Evolutionary conservation across 192 early-diverging fungal species (phyloP).

Genomic region (Umbelopsis isabellina): DNA sequence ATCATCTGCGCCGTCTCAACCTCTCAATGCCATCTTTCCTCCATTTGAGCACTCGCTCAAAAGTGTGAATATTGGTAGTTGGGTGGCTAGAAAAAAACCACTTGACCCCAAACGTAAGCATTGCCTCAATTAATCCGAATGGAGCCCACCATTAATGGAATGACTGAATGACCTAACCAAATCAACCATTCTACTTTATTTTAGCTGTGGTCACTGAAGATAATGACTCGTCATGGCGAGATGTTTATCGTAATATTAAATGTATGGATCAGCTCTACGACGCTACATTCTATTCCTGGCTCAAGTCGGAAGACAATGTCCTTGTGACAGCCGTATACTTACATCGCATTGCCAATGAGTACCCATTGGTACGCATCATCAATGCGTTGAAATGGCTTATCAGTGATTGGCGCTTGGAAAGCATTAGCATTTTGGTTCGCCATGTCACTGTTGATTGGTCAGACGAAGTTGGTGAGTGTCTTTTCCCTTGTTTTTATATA

Average conservation of each 20-base stretch:
- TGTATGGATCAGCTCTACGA: constrained; percentile 80
- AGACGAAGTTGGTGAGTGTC: constrained; percentile 46
- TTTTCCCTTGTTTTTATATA: background rate
- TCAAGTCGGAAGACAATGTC: constrained; percentile 76
- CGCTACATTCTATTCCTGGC: constrained; percentile 76
- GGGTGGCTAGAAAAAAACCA: constrained; percentile 16
- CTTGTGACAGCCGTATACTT: constrained; percentile 69
- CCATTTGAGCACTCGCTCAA: constrained; percentile 18
- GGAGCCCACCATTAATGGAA: background rate
- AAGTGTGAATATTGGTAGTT: constrained; percentile 15
- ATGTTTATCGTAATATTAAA: constrained; percentile 72
- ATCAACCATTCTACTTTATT: background rate
- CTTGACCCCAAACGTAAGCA: constrained; percentile 8
- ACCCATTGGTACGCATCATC: constrained; percentile 71
- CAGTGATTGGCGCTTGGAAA: constrained; percentile 72
- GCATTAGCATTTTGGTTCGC: constrained; percentile 67
- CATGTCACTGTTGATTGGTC: constrained; percentile 76
- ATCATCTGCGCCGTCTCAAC: constrained; percentile 14
- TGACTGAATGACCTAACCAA: constrained; percentile 2
- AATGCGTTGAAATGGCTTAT: constrained; percentile 79
- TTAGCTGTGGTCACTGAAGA: constrained; percentile 17
- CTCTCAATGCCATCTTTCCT: constrained; percentile 14
- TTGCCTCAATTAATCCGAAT: background rate
- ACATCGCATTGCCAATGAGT: constrained; percentile 77
- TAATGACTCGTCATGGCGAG: constrained; percentile 54